Conservation (phyloP, 257 asterid genomes). For the Ophiorrhiza pumila region DNA sequence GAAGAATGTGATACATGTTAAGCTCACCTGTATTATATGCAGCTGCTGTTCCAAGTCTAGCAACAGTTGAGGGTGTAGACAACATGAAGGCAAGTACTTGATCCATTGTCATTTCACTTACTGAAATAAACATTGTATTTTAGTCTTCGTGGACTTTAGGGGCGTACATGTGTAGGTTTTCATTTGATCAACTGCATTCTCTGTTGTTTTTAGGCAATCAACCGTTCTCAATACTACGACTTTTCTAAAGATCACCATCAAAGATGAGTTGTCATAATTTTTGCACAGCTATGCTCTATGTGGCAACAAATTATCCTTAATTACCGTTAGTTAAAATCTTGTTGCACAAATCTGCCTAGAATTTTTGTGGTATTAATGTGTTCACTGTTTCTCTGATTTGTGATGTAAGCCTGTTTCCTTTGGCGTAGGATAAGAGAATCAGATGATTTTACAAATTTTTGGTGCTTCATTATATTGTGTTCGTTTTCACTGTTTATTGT, state of each 20-base stretch:
- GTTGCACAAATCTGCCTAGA: neutral
- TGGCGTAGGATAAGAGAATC: neutral
- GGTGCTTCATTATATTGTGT: neutral
- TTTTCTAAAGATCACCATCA: neutral
- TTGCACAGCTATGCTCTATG: too few species aligned
- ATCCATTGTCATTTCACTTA: constrained; percentile 1
- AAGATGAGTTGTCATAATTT: too few species aligned
- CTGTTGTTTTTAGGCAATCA: too few species aligned
- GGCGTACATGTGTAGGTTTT: too few species aligned
- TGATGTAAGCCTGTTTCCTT: neutral
- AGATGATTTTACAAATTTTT: neutral
- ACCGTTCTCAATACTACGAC: neutral
- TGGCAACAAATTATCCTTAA: neutral
- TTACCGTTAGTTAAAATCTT: neutral
- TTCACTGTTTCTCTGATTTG: neutral
- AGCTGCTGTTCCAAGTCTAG: constrained; percentile 81
- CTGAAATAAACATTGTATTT: neutral
- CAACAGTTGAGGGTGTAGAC: constrained; percentile 77
- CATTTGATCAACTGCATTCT: too few species aligned
- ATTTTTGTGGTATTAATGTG: neutral
- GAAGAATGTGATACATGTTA: constrained; percentile 6
- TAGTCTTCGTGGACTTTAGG: neutral
- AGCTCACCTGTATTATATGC: constrained; percentile 28
- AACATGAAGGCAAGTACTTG: constrained; percentile 55
- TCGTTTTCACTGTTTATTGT: too few species aligned